Evolutionary conservation across 768 basidiomycete genomes (phyloP).

Genomic region (Suillus subalutaceus): DNA sequence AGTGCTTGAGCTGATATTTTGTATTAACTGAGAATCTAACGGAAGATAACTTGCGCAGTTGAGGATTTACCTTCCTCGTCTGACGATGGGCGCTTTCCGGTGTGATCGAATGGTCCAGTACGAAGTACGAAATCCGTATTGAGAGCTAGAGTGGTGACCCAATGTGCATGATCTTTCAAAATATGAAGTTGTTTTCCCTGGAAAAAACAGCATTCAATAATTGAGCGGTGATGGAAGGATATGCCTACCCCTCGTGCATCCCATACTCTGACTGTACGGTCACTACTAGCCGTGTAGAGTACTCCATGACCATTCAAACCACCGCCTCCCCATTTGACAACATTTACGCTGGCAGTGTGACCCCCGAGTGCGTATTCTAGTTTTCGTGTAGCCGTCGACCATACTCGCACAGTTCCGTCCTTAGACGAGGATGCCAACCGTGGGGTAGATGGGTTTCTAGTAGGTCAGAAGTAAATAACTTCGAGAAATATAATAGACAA

Average conservation of each 20-base stretch:
- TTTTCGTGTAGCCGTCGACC: slow-evolving; percentile 74
- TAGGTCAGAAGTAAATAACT: slow-evolving; percentile 9
- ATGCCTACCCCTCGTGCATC: slow-evolving; percentile 71
- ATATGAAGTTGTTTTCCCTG: slow-evolving; percentile 85
- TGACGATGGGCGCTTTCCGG: slow-evolving; percentile 71
- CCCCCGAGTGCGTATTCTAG: slow-evolving; percentile 88
- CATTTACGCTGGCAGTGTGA: slow-evolving; percentile 92
- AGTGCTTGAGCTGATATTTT: slow-evolving; percentile 64
- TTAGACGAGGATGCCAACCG: slow-evolving; percentile 95
- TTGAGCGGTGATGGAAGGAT: slow-evolving; percentile 9
- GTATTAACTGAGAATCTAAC: background rate
- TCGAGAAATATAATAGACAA: slow-evolving; percentile 9
- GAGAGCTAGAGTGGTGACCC: slow-evolving; percentile 96
- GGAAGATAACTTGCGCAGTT: background rate
- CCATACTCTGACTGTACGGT: slow-evolving; percentile 94
- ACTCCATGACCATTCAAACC: slow-evolving; percentile 66
- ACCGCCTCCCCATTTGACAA: slow-evolving; percentile 95
- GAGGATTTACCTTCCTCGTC: slow-evolving; percentile 76
- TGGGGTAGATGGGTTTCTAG: slow-evolving; percentile 75
- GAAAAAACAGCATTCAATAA: slow-evolving; percentile 12
- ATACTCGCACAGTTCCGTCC: slow-evolving; percentile 94
- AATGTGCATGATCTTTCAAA: slow-evolving; percentile 95
- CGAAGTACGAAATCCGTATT: slow-evolving; percentile 95
- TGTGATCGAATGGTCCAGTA: slow-evolving; percentile 94
- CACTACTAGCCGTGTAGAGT: slow-evolving; percentile 93